Base-by-base conservation (phyloP, 2,329 filamentous ascomycete genomes). In the Trichoderma aggressivum region DNA sequence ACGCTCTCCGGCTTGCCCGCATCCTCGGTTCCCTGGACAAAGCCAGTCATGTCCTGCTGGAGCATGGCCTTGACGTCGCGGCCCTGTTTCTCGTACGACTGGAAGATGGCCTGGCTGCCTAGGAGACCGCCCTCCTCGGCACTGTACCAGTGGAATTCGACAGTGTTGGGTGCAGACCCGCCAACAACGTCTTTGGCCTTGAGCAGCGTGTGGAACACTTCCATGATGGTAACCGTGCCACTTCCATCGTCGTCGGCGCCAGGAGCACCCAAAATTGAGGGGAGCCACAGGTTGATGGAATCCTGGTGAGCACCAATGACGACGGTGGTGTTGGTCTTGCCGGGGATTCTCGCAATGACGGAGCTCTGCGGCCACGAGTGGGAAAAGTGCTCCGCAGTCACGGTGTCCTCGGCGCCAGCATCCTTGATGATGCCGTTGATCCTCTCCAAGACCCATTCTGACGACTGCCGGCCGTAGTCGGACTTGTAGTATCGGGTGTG, bases 1-100 rank as follows among this genome's bases (percentile, higher is more conserved):
- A 98, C 92, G 59, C 90, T 91, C 85, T 98, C 95, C 6, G 90
- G 87, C 81, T 93, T 86, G 72, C 94, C 94, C 3, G 93, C 91
- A 74, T 96, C 92, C 24, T 96, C 83, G 0, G 94, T 97, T 77
- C 90, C 91, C 79, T 94, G 89, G 6, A 94, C 88, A 79, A 92
- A 98, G 21, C 95, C 95, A 1, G 94, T 97, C 95, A 98, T 98
- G 81, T 98, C 95, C 82, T 98, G 95, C 84, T 98, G 95, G 69
- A 98, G 88, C 96, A 98, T 98, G 39, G 95, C 95, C 83, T 95
- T 97, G 80, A 98, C 87, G 74, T 95, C 90, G 30, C 91, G 88
- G 36, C 87, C 86, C 26, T 88, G 82, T 79, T 90, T 89, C 81
- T 92, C 90, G 78, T 98, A 98, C 8, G 88, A 84, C 64, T 88